Base-by-base conservation (phyloP, 768 basidiomycete species). In the Cyathus striatus region DNA sequence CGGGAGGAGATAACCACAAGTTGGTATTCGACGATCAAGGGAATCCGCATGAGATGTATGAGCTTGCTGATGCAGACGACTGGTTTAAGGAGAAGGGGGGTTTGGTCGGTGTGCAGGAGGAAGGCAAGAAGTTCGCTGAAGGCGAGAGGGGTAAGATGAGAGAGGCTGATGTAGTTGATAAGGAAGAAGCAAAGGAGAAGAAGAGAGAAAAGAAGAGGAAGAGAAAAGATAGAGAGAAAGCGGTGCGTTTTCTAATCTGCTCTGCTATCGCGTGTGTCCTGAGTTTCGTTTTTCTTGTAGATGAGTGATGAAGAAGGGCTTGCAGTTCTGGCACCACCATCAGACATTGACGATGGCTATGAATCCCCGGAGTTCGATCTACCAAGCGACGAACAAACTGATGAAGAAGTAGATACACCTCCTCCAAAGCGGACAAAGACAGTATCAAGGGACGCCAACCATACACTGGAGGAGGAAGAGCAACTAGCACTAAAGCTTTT, bases 21-120 rank as follows among this genome's bases (percentile, higher is more conserved):
- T 70, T 95, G 24, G 66, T 96, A 5, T 99, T 96, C 54, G 94
- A 97, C 54, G 92, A 93, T 17, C 84, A 85, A 6, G 93, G 96
- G 4, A 69, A 75, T 5, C 70, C 83, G 25, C 90, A 89, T 56
- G 79, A 89, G 52, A 48, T 92, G 18, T 93, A 96, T 51, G 90
- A 93, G 66, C 72, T 93, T 61, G 77, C 81, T 24, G 80, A 81
- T 53, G 79, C 78, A 12, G 81, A 84, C n/a, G 81, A 81, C 43
- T 81, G 79, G 63, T 81, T 82, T 49, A 66, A 75, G 40, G 75
- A 74, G 47, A 76, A 75, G 45, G 81, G 82, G 14, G 85, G 84
- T 13, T 54, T 76, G 21, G 77, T 73, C 12, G 83, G 80, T 22
- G 85, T 78, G 10, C 73, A 75, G 55, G 79, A 76, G 47, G 85